Evolutionary conservation across 306 rosid species (phyloP).

Genomic region (Abrus pulchellus): DNA sequence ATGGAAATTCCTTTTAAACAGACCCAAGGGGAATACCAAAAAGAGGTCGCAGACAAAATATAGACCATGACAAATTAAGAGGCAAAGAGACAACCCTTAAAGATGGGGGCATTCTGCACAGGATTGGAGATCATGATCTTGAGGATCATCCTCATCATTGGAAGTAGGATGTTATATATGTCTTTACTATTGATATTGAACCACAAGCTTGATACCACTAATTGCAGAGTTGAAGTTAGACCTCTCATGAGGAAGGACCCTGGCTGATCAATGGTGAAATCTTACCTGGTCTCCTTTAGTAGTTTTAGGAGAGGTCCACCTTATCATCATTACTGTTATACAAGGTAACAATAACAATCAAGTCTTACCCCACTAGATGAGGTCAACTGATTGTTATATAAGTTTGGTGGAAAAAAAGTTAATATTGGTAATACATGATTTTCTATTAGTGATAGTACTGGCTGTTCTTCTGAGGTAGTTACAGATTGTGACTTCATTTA

Average conservation of each 20-base stretch:
- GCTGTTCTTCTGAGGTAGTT: neutral
- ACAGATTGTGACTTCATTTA: conserved; percentile 1
- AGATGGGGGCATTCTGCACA: neutral
- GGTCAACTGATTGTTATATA: neutral
- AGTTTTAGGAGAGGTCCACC: neutral
- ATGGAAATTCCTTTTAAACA: conserved; percentile 16
- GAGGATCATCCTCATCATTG: neutral
- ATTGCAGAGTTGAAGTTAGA: conserved; percentile 13
- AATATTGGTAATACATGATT: neutral
- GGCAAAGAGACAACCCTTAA: neutral
- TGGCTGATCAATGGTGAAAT: neutral
- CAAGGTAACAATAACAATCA: neutral
- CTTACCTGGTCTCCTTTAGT: conserved; percentile 3
- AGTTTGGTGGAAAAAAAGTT: neutral
- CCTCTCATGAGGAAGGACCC: conserved; percentile 6
- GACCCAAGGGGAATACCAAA: neutral
- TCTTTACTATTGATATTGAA: neutral
- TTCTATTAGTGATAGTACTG: conserved; percentile 3
- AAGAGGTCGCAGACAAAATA: neutral
- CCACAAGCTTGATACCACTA: conserved; percentile 10
- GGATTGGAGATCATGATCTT: neutral
- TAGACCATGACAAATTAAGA: neutral
- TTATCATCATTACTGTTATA: neutral
- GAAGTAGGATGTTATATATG: conserved; percentile 2
- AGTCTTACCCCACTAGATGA: too few relatives aligned